Evolutionary conservation across 2,329 filamentous ascomycete species (phyloP).

Genomic region (Lecanicillium sp.): DNA sequence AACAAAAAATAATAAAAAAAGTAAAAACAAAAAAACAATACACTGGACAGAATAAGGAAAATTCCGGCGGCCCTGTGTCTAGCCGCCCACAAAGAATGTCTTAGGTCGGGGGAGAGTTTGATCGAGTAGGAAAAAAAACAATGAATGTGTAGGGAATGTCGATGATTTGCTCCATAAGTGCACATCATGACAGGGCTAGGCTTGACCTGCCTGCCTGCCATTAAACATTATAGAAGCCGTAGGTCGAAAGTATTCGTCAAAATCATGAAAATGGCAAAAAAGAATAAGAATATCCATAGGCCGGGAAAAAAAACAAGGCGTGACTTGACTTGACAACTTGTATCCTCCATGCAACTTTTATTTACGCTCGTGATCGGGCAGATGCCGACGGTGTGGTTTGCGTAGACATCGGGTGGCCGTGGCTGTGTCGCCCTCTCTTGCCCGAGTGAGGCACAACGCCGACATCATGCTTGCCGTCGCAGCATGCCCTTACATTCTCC

Average conservation of each 20-base stretch:
- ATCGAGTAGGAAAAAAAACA: no score
- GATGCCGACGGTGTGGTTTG: conserved; percentile 7
- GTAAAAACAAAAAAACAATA: not conserved
- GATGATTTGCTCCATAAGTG: no score
- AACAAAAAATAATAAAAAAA: not conserved
- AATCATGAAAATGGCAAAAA: no score
- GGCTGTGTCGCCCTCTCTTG: conserved; percentile 8
- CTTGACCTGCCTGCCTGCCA: no score
- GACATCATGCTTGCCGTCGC: conserved; percentile 65
- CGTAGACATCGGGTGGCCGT: conserved; percentile 4
- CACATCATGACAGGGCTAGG: no score
- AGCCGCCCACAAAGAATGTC: conserved; percentile 4
- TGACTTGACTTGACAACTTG: no score
- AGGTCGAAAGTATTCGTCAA: no score
- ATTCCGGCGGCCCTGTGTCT: not conserved
- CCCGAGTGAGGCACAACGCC: conserved; percentile 8
- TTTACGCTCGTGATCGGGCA: conserved; percentile 5
- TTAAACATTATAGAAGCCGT: no score
- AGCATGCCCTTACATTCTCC: conserved; percentile 95
- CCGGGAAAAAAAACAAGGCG: not conserved
- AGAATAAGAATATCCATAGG: not conserved
- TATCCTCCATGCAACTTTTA: no score
- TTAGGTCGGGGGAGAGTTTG: no score
- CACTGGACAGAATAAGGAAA: conserved; percentile 3
- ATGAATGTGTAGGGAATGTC: no score